These are phyloP conservation scores for Botrytis tulipae DNA, from an alignment of 2,329 filamentous ascomycete genomes.

Conservation along the genomic window DNA sequence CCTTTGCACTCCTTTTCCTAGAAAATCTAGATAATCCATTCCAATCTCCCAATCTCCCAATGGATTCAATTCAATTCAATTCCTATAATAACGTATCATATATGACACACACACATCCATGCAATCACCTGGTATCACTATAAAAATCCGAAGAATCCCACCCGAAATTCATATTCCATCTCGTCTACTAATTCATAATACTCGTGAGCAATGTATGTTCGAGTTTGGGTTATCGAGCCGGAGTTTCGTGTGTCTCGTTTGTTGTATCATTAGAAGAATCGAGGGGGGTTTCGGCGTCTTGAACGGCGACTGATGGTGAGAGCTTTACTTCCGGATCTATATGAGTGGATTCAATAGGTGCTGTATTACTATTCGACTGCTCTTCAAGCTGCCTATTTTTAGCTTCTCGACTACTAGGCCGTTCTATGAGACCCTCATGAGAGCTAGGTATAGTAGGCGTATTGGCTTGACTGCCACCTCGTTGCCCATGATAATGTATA, in stretches of 20 bases:
- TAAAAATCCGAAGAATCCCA: background rate
- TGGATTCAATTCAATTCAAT: background rate
- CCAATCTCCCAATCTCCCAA: background rate
- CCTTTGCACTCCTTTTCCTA: slow-evolving; percentile 10
- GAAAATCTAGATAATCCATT: background rate
- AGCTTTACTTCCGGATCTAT: background rate
- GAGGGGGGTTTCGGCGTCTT: background rate
- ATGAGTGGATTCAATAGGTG: background rate
- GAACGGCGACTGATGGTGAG: background rate
- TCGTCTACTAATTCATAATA: slow-evolving; percentile 13
- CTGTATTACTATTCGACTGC: background rate
- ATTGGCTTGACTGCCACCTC: slow-evolving; percentile 65
- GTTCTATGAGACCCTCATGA: slow-evolving; percentile 31
- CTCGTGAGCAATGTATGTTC: background rate
- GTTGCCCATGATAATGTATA: slow-evolving; percentile 65
- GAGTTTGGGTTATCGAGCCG: background rate
- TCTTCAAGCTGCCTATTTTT: slow-evolving; percentile 31
- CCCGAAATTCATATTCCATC: background rate
- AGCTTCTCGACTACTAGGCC: slow-evolving; percentile 33
- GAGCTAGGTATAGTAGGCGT: slow-evolving; percentile 52
- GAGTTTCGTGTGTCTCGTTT: background rate
- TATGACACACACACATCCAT: slow-evolving; percentile 15
- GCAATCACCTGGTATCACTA: slow-evolving; percentile 17
- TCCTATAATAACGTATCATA: slow-evolving; percentile 11
- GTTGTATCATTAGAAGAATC: background rate